Percentiles rank a stretch among this genome's conserved stretches.
Evolutionary conservation across 345 rosid genomes (phyloP).

Genomic region (Erysimum cheiranthoides): DNA sequence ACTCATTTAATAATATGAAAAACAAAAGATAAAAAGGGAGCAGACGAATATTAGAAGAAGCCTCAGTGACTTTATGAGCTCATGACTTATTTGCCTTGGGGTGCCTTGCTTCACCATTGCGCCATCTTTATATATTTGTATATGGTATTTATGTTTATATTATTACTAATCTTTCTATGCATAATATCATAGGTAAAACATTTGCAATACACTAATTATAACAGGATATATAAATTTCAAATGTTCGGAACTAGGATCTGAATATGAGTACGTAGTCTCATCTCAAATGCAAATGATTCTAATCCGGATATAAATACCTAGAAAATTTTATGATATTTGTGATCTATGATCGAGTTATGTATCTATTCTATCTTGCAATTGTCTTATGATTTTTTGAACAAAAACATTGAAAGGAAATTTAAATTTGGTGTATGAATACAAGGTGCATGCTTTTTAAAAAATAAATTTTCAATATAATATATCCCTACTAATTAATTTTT

Average conservation of each 20-base stretch:
- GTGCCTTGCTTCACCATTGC: conserved; percentile 52
- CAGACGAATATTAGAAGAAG: conserved; percentile 45
- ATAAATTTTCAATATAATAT: neutral
- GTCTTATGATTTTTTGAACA: neutral
- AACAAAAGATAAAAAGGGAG: conserved; percentile 15
- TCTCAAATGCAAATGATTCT: neutral
- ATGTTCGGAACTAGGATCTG: neutral
- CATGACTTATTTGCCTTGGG: conserved; percentile 49
- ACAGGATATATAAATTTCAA: neutral
- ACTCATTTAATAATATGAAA: conserved; percentile 18
- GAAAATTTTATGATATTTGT: neutral
- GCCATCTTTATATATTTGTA: conserved; percentile 40
- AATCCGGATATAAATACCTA: neutral
- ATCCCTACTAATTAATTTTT: neutral
- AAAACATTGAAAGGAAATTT: neutral
- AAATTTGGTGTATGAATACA: neutral
- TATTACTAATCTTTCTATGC: neutral
- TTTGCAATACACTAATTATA: neutral
- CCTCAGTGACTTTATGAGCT: conserved; percentile 54
- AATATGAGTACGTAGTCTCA: neutral
- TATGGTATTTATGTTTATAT: neutral
- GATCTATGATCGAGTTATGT: neutral
- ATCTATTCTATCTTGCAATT: neutral
- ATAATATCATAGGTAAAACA: neutral
- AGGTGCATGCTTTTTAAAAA: neutral